phyloP scores from a whole-genome alignment of 108 stramenopile genomes.

The Cyclotella baltica region DNA sequence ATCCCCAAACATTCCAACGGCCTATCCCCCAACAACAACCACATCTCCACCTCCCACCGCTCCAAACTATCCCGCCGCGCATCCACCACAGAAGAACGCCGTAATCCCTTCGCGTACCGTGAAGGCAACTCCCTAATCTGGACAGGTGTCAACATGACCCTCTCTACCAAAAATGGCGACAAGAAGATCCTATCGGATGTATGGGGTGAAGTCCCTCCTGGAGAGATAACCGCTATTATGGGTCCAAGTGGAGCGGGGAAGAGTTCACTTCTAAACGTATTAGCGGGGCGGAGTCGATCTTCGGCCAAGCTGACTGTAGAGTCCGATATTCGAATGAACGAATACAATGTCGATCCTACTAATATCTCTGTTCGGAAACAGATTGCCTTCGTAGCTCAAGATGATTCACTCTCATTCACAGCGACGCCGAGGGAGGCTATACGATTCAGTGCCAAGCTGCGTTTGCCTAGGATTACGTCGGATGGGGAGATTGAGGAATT shows the following conservation, averaged over 20 bases:
- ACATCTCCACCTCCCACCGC: slow-evolving; percentile 2
- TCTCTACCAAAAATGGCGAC: slow-evolving; percentile 46
- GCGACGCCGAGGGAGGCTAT: slow-evolving; percentile 90
- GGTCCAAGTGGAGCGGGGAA: slow-evolving; percentile 85
- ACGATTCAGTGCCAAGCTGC: slow-evolving; percentile 80
- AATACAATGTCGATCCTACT: slow-evolving; percentile 70
- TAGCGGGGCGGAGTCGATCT: slow-evolving; percentile 70
- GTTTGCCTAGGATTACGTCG: slow-evolving; percentile 68
- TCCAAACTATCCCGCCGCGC: slow-evolving; percentile 16
- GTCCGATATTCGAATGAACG: slow-evolving; percentile 74
- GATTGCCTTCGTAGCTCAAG: slow-evolving; percentile 89
- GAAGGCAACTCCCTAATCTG: slow-evolving; percentile 71
- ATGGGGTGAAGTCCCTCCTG: slow-evolving; percentile 75
- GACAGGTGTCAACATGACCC: slow-evolving; percentile 74
- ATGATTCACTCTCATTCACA: slow-evolving; percentile 82
- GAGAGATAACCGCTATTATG: slow-evolving; percentile 77
- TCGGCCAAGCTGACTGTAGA: slow-evolving; percentile 44
- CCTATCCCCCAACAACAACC: too few species aligned
- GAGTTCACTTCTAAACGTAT: slow-evolving; percentile 81
- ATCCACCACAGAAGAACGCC: slow-evolving; percentile 37
- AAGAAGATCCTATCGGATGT: slow-evolving; percentile 63
- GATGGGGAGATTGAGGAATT: slow-evolving; percentile 65
- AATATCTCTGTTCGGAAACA: slow-evolving; percentile 70
- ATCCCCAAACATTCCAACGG: too few species aligned
- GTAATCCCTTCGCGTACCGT: slow-evolving; percentile 72